Conservation (phyloP, 495 filamentous ascomycete species). For the Penicillium nucicola region DNA sequence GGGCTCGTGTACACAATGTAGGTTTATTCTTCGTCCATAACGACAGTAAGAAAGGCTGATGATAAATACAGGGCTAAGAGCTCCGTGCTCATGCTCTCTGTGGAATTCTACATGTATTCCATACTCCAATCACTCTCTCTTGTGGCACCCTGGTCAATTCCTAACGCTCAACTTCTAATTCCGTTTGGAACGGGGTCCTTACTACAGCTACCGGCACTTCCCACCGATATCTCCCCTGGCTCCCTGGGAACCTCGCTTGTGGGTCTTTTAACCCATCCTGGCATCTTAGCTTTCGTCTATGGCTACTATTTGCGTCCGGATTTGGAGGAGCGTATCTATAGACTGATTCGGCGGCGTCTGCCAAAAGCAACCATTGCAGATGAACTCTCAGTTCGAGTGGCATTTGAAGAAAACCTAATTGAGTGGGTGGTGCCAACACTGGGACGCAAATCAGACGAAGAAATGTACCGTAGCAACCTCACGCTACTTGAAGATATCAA, state of each 20-base stretch:
- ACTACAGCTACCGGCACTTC: conserved; percentile 31
- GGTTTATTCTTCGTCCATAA: conserved; percentile 5
- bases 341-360: conserved; percentile 40
- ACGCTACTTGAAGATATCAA: conserved; percentile 37
- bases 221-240: conserved; percentile 25
- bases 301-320: conserved; percentile 37
- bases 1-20: conserved; percentile 34
- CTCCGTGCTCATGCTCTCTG: conserved; percentile 35
- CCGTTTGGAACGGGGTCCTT: conserved; percentile 36
- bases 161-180: conserved; percentile 27
- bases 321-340: conserved; percentile 43
- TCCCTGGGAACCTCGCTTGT: conserved; percentile 26
- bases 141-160: conserved; percentile 32
- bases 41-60: conserved; percentile 10
- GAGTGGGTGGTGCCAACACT: conserved; percentile 46
- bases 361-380: conserved; percentile 45
- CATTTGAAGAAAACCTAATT: conserved; percentile 45
- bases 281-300: conserved; percentile 33
- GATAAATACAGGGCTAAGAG: conserved; percentile 28
- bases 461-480: conserved; percentile 37
- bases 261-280: conserved; percentile 31
- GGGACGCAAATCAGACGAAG: conserved; percentile 41
- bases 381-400: conserved; percentile 44
- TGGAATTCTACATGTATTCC: conserved; percentile 48
- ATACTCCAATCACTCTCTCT: conserved; percentile 47